A percentile compares a stretch with the other conserved stretches of the same genome.
Evolutionary conservation across 2,329 filamentous ascomycete genomes (phyloP).

Genomic region (Orbilia brochopaga): DNA sequence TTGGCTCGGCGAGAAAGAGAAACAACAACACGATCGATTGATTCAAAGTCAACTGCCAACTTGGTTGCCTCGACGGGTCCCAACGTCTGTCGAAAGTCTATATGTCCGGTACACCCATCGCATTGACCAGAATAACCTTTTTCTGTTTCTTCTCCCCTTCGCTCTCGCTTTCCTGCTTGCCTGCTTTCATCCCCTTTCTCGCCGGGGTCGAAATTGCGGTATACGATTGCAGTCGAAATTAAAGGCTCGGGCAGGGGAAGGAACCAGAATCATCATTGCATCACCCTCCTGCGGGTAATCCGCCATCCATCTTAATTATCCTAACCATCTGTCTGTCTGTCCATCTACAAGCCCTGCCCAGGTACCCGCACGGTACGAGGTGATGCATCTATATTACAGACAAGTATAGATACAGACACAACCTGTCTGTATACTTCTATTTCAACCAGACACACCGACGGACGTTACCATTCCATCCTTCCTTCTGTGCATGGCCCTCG

Average conservation of each 20-base stretch:
- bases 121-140: background rate
- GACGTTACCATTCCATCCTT: background rate
- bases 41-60: too few species aligned
- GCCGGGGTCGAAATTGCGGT: constrained; percentile 37
- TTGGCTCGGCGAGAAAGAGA: background rate
- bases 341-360: too few species aligned
- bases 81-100: background rate
- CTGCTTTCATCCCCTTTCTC: constrained; percentile 4
- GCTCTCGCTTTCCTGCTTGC: constrained; percentile 7
- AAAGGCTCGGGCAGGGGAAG: constrained; percentile 48
- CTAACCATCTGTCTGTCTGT: background rate
- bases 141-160: too few species aligned
- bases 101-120: background rate
- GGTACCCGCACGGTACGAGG: too few species aligned
- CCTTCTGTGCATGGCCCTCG: background rate
- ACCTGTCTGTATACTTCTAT: too few species aligned
- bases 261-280: background rate
- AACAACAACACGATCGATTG: background rate
- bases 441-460: too few species aligned
- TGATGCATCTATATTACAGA: too few species aligned
- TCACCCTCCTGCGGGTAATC: background rate
- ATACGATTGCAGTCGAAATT: constrained; percentile 36
- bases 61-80: background rate
- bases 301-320: too few species aligned
- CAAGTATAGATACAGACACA: too few species aligned